Base-by-base conservation (phyloP, 202 grass and related monocot species). In the Setaria italica region DNA sequence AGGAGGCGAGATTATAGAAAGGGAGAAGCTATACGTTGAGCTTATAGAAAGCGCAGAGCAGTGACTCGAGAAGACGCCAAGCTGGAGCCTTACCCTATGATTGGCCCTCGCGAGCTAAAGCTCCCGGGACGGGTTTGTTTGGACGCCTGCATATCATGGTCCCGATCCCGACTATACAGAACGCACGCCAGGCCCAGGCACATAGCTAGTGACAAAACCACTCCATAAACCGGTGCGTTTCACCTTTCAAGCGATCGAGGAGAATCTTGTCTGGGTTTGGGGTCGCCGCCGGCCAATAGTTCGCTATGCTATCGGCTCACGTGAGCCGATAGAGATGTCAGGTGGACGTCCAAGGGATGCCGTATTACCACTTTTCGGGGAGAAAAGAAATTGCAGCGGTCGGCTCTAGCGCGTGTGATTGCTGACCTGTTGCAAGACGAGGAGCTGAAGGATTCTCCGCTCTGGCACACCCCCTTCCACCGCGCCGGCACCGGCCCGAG, bases 371-470 rank as follows among this genome's bases (percentile, higher is more conserved):
- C 1, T 50, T 72, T 30, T 32, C 2, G 4, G 6, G 69, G 12
- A 9, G 6, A 32, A 12, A 21, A 4, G 46, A 29, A 47, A 14
- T 29, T 3, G 15, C 32, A 15, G 9, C 11, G 19, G 29, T 7
- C 13, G 56, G n/a, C 3, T 55, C 2, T 50, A 58, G 42, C 13
- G 3, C 47, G 13, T 19, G 29, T 29, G 25, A 12, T 19, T 56
- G 68, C 90, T 87, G 64, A 94, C 96, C 86, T 94, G 46, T 94
- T 96, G 84, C 96, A 99, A n/a, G 85, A 85, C 3, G 91, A 94
- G 34, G 90, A 63, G n/a, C 68, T 85, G 82, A 99, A 99, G 39
- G 88, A 83, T 43, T 94, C 88, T 39, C 93, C 96, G 83, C 70
- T 84, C 78, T 96, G 77, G 43, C 96, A 99, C 42, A 83, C 82